Evolutionary conservation across 2,329 filamentous ascomycete genomes (phyloP).

Genomic region (Cyanodermella asteris): DNA sequence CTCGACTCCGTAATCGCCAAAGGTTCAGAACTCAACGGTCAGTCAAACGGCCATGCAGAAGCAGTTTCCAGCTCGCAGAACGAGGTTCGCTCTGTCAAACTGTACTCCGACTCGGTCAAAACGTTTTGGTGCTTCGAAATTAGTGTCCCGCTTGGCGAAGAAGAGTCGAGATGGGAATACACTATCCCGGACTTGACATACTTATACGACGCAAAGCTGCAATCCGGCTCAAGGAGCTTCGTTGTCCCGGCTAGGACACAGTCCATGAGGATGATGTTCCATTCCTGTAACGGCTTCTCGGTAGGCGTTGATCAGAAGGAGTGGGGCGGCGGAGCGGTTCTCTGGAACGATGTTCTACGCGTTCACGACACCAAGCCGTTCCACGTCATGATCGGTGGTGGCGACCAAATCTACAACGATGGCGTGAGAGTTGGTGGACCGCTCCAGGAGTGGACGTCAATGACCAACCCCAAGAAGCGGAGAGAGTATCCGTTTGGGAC

Average conservation of each 20-base stretch:
- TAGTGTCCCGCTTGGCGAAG: slow-evolving; percentile 43
- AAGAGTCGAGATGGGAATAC: slow-evolving; percentile 64
- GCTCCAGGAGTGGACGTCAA: slow-evolving; percentile 42
- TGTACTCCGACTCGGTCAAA: slow-evolving; percentile 37
- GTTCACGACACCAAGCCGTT: slow-evolving; percentile 37
- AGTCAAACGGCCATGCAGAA: slow-evolving; percentile 6
- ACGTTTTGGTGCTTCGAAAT: slow-evolving; percentile 38
- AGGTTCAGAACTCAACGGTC: slow-evolving; percentile 8
- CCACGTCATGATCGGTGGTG: slow-evolving; percentile 63
- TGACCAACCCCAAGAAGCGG: slow-evolving; percentile 37
- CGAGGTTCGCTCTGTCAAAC: slow-evolving; percentile 26
- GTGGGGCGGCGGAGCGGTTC: slow-evolving; percentile 37
- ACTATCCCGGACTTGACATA: slow-evolving; percentile 44
- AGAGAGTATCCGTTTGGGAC: slow-evolving; percentile 43
- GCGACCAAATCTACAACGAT: slow-evolving; percentile 63
- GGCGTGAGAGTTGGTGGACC: slow-evolving; percentile 71
- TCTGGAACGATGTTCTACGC: slow-evolving; percentile 44
- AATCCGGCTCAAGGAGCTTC: slow-evolving; percentile 29
- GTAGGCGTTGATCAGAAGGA: slow-evolving; percentile 41
- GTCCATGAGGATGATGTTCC: slow-evolving; percentile 49
- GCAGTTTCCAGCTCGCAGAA: neutral
- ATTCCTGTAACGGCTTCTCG: slow-evolving; percentile 47
- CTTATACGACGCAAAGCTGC: too few species aligned
- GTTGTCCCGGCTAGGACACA: slow-evolving; percentile 35
- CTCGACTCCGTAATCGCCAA: slow-evolving; percentile 18